Percentiles rank a stretch among this genome's conserved stretches.
phyloP scores from a whole-genome alignment of 306 rosid species.

The Prunus padus region DNA sequence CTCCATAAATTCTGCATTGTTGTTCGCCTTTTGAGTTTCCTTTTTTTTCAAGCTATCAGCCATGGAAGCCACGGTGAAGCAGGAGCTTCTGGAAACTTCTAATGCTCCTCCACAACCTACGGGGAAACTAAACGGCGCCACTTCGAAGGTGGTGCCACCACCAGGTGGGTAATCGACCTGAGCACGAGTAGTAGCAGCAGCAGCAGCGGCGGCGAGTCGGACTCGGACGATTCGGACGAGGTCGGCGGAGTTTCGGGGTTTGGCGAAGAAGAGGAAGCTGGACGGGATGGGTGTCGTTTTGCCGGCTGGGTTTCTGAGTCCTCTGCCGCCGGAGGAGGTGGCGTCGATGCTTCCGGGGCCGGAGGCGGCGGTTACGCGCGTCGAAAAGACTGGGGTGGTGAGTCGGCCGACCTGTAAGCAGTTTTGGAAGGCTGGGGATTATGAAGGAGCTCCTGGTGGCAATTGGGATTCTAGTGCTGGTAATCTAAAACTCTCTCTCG shows the following conservation, averaged over 20 bases:
- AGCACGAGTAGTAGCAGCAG: slow-evolving; percentile 39
- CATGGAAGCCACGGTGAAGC: slow-evolving; percentile 57
- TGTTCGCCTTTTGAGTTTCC: background rate
- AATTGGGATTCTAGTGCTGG: slow-evolving; percentile 54
- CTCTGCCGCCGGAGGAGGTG: slow-evolving; percentile 18
- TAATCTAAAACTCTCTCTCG: slow-evolving; percentile 12
- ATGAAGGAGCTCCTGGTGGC: slow-evolving; percentile 44
- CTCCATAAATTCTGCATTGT: background rate
- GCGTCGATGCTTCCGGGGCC: slow-evolving; percentile 26
- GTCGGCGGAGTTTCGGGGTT: slow-evolving; percentile 19
- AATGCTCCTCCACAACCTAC: background rate
- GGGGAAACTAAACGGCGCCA: slow-evolving; percentile 9
- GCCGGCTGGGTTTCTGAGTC: slow-evolving; percentile 54
- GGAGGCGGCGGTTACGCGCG: background rate
- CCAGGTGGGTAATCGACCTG: slow-evolving; percentile 50
- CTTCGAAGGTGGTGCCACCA: background rate
- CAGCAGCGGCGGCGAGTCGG: slow-evolving; percentile 41
- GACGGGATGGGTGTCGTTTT: slow-evolving; percentile 37
- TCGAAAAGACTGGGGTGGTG: background rate
- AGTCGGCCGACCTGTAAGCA: slow-evolving; percentile 42
- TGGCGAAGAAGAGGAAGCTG: slow-evolving; percentile 39
- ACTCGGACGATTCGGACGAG: slow-evolving; percentile 11
- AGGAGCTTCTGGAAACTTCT: slow-evolving; percentile 31
- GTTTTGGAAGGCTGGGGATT: slow-evolving; percentile 99
- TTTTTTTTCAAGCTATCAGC: background rate